Conservation (phyloP, 305 asterid species). For the Petunia hybrid region DNA sequence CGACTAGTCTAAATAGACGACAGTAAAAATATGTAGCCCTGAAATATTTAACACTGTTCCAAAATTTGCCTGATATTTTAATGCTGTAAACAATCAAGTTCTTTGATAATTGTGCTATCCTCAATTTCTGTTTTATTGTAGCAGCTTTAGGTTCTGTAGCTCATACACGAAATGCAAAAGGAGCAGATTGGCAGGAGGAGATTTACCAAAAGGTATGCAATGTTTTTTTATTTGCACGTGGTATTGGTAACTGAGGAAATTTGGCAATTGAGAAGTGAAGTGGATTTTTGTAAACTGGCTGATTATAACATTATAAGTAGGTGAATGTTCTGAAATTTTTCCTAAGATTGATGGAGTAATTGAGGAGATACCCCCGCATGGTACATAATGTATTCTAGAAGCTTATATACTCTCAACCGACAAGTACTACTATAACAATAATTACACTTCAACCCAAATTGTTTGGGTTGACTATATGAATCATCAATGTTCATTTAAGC, state of each 20-base stretch:
- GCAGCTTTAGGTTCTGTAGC: slow-evolving; percentile 79
- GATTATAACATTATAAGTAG: neutral
- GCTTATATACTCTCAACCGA: neutral
- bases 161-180: slow-evolving; percentile 69
- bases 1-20: neutral
- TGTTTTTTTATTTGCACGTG: slow-evolving; percentile 31
- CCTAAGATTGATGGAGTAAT: neutral
- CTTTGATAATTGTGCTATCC: neutral
- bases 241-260: too few species aligned
- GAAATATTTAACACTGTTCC: neutral
- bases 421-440: neutral
- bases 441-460: neutral
- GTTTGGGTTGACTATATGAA: neutral
- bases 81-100: neutral
- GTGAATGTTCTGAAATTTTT: neutral
- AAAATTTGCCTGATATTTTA: slow-evolving; percentile 12
- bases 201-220: slow-evolving; percentile 91
- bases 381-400: neutral
- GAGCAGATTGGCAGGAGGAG: slow-evolving; percentile 94
- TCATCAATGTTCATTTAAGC: neutral
- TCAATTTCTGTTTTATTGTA: slow-evolving; percentile 33
- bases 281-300: neutral
- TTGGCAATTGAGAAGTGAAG: neutral
- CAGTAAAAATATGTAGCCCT: neutral
- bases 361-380: neutral